Evolutionary conservation across 345 rosid genomes (phyloP), one percentile per base, ranked within the genome.

Genomic region (Adansonia digitata): DNA sequence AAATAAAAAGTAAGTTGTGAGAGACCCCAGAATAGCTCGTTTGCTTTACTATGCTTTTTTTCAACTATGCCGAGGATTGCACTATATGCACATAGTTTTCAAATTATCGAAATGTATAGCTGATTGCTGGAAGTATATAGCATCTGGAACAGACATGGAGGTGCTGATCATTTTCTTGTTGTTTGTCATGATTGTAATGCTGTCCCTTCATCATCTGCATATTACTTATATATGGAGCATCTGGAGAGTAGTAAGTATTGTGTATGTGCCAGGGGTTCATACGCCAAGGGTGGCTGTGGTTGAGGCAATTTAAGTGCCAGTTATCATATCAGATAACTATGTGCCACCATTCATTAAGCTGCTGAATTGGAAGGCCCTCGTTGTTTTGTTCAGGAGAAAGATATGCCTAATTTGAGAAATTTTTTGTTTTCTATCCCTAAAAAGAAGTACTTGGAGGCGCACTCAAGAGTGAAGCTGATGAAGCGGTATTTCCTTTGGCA

Each of bases 121-220:
- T 85, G 68, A 77, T 94, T 75, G 85, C 92, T 5, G 75, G 79
- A 37, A 88, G 83, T n/a, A 80, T 87, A 92, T 75, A 82, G 79
- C 66, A 92, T 88, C 80, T 94, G 97, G 98, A 94, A 89, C 85
- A 84, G 93, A 84, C 91, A 91, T 4, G 77, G 81, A 31, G 98
- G 97, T 74, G 90, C 91, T 0, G 97, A 94, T 85, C 98, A 94
- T 80, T 91, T 94, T 79, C 77, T 92, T n/a, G 97, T 86, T 39
- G 94, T 89, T 81, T 94, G 98, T 76, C 98, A 94, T 81, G 98
- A 94, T 82, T 92, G 98, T 97, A 97, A 94, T 62, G 84, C 57
- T 46, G 42, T 78, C 24, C 37, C 18, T 74, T 51, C 66, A 49
- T 62, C 45, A 64, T 68, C 53, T 15, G 15, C 4, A 57, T 77